Evolutionary conservation across 208 protist genomes (phyloP).

Genomic region (Tritrichomonas musculus): DNA sequence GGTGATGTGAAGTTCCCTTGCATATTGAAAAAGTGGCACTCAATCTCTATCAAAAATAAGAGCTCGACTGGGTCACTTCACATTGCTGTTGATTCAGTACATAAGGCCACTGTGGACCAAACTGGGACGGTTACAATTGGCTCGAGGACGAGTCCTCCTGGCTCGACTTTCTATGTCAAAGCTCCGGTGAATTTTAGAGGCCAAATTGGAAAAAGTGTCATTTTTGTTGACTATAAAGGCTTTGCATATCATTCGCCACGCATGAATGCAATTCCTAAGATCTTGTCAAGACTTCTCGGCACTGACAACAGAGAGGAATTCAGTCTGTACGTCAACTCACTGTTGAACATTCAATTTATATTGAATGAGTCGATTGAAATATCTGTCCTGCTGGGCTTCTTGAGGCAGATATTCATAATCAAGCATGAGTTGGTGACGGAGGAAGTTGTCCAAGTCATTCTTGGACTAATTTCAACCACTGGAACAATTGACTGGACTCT

Average conservation of each 20-base stretch:
- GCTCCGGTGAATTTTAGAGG: neutral
- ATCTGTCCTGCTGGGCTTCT: neutral
- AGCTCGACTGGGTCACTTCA: too few relatives aligned
- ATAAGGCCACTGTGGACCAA: neutral
- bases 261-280: neutral
- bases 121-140: neutral
- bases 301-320: neutral
- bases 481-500: neutral
- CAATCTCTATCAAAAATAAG: neutral
- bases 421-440: neutral
- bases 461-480: neutral
- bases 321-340: neutral
- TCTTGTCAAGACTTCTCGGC: neutral
- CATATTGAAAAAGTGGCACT: neutral
- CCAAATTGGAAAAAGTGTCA: neutral
- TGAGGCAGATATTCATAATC: neutral
- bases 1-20: neutral
- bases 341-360: neutral
- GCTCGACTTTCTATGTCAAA: constrained; percentile 18
- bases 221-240: neutral
- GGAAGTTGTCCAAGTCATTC: neutral
- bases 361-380: neutral
- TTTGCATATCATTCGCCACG: neutral
- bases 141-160: neutral
- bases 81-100: neutral